A percentile compares a stretch with the other conserved stretches of the same genome.
phyloP scores from a whole-genome alignment of 305 asterid genomes.

The Fraxinus latifolia region DNA sequence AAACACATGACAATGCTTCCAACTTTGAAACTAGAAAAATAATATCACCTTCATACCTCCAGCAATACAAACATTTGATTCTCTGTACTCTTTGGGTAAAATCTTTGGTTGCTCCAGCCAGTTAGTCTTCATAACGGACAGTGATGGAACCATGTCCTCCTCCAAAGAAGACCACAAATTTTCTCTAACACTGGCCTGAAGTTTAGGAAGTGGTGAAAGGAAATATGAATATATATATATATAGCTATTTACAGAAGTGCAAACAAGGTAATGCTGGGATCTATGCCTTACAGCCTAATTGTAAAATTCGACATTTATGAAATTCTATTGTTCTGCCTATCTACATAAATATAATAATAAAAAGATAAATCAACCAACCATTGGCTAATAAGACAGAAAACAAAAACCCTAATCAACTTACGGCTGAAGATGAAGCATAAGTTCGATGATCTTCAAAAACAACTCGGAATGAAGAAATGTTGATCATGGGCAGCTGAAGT shows the following conservation, averaged over 20 bases:
- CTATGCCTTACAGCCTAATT: neutral
- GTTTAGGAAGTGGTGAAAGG: slow-evolving; percentile 24
- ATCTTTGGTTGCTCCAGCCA: slow-evolving; percentile 80
- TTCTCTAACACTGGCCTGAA: slow-evolving; percentile 71
- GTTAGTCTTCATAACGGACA: slow-evolving; percentile 61
- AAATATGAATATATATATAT: slow-evolving; percentile 13
- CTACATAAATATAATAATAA: neutral
- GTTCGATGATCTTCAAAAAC: slow-evolving; percentile 93
- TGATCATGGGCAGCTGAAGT: slow-evolving; percentile 87
- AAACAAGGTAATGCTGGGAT: neutral
- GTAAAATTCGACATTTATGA: neutral
- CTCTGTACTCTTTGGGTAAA: slow-evolving; percentile 63
- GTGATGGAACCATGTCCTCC: slow-evolving; percentile 77
- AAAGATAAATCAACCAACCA: slow-evolving; percentile 1
- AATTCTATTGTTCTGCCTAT: neutral
- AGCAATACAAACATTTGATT: slow-evolving; percentile 88
- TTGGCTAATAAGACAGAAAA: slow-evolving; percentile 8
- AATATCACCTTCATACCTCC: slow-evolving; percentile 80
- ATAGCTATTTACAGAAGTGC: slow-evolving; percentile 3
- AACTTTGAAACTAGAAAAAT: slow-evolving; percentile 28
- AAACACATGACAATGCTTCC: slow-evolving; percentile 11
- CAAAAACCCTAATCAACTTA: slow-evolving; percentile 42
- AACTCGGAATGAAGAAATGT: slow-evolving; percentile 58
- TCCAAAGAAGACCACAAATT: slow-evolving; percentile 79
- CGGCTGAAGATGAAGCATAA: slow-evolving; percentile 82